phyloP scores from a whole-genome alignment of 1,284 basidiomycete species.

The Marasmius sp. region DNA sequence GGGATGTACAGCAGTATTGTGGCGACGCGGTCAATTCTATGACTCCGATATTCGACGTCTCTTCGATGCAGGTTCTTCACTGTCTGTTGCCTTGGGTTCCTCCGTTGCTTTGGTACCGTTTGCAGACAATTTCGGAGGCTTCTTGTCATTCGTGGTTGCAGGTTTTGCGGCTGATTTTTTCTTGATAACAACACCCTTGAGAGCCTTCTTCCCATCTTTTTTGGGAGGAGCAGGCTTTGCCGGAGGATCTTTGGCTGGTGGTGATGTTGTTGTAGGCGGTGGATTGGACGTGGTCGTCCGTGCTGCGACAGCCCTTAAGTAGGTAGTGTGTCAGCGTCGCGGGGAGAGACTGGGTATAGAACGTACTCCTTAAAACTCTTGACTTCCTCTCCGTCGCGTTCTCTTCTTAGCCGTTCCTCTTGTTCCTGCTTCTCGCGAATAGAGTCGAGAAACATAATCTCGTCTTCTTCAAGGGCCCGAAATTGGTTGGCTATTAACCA shows the following conservation, averaged over 20 bases:
- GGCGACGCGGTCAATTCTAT: slow-evolving; percentile 16
- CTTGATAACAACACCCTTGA: slow-evolving; percentile 81
- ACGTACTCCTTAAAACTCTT: slow-evolving; percentile 75
- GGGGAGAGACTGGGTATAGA: slow-evolving; percentile 3
- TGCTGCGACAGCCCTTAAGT: slow-evolving; percentile 70
- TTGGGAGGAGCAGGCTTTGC: slow-evolving; percentile 26
- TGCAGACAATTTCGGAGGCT: slow-evolving; percentile 12
- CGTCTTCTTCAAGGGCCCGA: slow-evolving; percentile 87
- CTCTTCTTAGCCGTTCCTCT: slow-evolving; percentile 72
- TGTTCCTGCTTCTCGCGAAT: slow-evolving; percentile 74
- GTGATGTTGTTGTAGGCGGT: slow-evolving; percentile 28
- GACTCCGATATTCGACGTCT: slow-evolving; percentile 48
- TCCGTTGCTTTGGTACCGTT: not conserved
- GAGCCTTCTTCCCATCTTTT: slow-evolving; percentile 59
- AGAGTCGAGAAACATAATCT: slow-evolving; percentile 86
- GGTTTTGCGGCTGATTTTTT: slow-evolving; percentile 52
- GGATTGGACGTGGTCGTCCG: slow-evolving; percentile 56
- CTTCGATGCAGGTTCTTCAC: slow-evolving; percentile 35
- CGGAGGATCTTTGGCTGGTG: slow-evolving; percentile 26
- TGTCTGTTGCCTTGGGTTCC: slow-evolving; percentile 1
- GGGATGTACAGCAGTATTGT: not conserved
- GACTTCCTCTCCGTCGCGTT: slow-evolving; percentile 80
- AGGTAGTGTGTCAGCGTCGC: slow-evolving; percentile 14
- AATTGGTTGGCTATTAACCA: slow-evolving; percentile 79
- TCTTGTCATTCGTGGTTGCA: slow-evolving; percentile 17